Evolutionary conservation across 192 early-diverging fungal genomes (phyloP).

Genomic region (Chytriomyces sp.): DNA sequence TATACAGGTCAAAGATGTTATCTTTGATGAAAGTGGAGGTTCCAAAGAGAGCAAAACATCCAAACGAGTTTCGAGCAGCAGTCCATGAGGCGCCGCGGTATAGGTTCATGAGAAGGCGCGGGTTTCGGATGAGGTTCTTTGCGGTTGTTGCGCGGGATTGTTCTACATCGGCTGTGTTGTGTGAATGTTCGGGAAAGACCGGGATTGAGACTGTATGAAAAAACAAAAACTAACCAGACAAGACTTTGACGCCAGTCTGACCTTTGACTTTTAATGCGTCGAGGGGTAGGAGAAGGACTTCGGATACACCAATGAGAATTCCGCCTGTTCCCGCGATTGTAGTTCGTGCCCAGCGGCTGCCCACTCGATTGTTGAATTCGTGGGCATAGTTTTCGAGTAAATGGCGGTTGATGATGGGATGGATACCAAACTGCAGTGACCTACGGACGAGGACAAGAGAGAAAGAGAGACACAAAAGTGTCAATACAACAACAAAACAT

Average conservation of each 20-base stretch:
- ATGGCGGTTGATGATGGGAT: conserved; percentile 83
- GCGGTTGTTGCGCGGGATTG: not conserved
- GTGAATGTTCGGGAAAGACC: not conserved
- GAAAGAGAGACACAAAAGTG: not conserved
- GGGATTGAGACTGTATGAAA: not conserved
- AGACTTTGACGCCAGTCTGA: conserved; percentile 76
- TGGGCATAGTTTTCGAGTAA: conserved; percentile 70
- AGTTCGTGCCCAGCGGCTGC: conserved; percentile 84
- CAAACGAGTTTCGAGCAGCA: conserved; percentile 85
- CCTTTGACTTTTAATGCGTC: conserved; percentile 92
- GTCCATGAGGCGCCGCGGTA: conserved; percentile 83
- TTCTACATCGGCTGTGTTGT: not conserved
- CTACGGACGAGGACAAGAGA: not conserved
- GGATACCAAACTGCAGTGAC: conserved; percentile 76
- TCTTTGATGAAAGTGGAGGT: conserved; percentile 90
- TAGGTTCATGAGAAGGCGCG: conserved; percentile 23
- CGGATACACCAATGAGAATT: conserved; percentile 86
- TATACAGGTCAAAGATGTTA: conserved; percentile 75
- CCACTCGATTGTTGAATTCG: conserved; percentile 71
- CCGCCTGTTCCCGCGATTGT: conserved; percentile 28
- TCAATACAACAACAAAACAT: not conserved
- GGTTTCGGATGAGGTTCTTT: conserved; percentile 21
- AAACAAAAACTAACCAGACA: not conserved
- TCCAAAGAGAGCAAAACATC: conserved; percentile 90
- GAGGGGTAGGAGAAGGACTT: conserved; percentile 86